A percentile compares a stretch with the other conserved stretches of the same genome.
Conservation (phyloP, 2,329 filamentous ascomycete genomes). For the Colletotrichum sp. region DNA sequence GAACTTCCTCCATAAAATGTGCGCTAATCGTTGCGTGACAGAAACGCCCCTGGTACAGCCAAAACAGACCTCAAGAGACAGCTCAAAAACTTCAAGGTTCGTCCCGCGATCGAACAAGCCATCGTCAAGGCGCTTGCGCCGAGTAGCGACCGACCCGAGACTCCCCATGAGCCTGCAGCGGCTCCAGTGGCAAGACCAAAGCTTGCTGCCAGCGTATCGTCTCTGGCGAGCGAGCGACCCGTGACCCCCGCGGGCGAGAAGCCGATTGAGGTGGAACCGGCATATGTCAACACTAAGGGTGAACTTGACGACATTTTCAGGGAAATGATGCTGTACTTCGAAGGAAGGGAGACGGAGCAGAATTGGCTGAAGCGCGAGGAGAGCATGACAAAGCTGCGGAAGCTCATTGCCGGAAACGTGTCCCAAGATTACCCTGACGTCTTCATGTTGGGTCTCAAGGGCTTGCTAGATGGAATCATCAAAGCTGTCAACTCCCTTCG, state of each 20-base stretch:
- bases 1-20: slow-evolving; percentile 37
- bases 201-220: slow-evolving; percentile 58
- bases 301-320: slow-evolving; percentile 89
- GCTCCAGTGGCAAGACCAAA: slow-evolving; percentile 46
- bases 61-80: slow-evolving; percentile 91
- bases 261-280: slow-evolving; percentile 77
- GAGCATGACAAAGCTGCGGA: slow-evolving; percentile 75
- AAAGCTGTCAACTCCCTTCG: slow-evolving; percentile 84
- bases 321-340: slow-evolving; percentile 81
- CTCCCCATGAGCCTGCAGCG: slow-evolving; percentile 39
- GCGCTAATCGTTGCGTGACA: slow-evolving; percentile 81
- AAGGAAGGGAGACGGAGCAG: slow-evolving; percentile 86
- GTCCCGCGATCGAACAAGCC: slow-evolving; percentile 82
- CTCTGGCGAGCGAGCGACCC: slow-evolving; percentile 54
- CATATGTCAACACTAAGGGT: slow-evolving; percentile 81
- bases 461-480: slow-evolving; percentile 83
- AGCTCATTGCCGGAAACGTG: slow-evolving; percentile 83
- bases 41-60: slow-evolving; percentile 78
- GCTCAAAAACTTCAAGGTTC: slow-evolving; percentile 81
- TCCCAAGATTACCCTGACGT: slow-evolving; percentile 75
- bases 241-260: slow-evolving; percentile 67
- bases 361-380: slow-evolving; percentile 93
- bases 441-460: slow-evolving; percentile 75
- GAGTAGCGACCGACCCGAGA: slow-evolving; percentile 44
- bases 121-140: slow-evolving; percentile 78